These are phyloP conservation scores for Psilocybe cyanescens DNA, from an alignment of 768 basidiomycete species.

Conservation along the genomic window DNA sequence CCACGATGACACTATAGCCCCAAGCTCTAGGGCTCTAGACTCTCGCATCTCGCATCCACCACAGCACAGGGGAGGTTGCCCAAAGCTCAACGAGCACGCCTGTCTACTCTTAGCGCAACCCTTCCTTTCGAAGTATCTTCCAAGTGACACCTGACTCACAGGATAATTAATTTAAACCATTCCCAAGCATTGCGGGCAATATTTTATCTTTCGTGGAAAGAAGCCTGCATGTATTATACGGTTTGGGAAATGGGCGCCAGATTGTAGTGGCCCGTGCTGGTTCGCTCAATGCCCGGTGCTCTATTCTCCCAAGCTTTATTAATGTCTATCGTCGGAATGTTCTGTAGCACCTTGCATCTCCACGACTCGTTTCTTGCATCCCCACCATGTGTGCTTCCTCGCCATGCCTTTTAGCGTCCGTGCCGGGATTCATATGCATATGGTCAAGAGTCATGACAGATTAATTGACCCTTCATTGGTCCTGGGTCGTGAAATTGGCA, in stretches of 20 bases:
- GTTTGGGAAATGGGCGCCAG: slow-evolving; percentile 5
- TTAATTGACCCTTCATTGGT: too few relatives aligned
- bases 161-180: neutral
- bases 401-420: neutral
- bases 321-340: slow-evolving; percentile 11
- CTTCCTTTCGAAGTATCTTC: neutral
- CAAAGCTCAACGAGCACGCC: neutral
- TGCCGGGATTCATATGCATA: too few relatives aligned
- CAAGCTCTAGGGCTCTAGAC: too few relatives aligned
- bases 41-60: too few relatives aligned
- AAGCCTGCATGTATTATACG: slow-evolving; percentile 1
- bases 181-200: slow-evolving; percentile 16
- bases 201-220: slow-evolving; percentile 13
- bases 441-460: too few relatives aligned
- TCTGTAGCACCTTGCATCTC: slow-evolving; percentile 14
- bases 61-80: too few relatives aligned
- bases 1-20: too few relatives aligned
- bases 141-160: neutral
- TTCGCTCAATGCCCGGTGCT: slow-evolving; percentile 4
- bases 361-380: slow-evolving; percentile 13
- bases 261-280: slow-evolving; percentile 9
- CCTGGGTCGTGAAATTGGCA: too few relatives aligned
- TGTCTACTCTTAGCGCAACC: neutral
- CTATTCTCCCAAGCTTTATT: slow-evolving; percentile 8
- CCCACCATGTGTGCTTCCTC: slow-evolving; percentile 8